Evolutionary conservation across 805 yeast genomes (phyloP).

Genomic region (Yamadazyma olivae): DNA sequence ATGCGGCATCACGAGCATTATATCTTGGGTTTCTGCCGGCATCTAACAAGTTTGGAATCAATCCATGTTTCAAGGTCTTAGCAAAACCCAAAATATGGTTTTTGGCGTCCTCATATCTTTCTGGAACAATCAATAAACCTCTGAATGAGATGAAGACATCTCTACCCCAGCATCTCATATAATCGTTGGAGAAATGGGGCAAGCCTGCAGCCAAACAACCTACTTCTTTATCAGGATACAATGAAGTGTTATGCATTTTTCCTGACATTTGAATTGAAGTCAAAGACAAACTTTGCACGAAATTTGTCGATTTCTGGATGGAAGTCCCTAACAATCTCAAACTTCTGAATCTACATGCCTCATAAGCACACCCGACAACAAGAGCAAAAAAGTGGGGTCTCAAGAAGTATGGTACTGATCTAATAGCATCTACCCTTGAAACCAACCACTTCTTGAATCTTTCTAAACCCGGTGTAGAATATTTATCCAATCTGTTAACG

Average conservation of each 20-base stretch:
- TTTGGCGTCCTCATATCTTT: conserved; percentile 75
- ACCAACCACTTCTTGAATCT: conserved; percentile 70
- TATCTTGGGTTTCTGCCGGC: conserved; percentile 93
- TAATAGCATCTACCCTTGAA: conserved; percentile 59
- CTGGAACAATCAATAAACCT: conserved; percentile 77
- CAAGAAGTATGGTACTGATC: conserved; percentile 70
- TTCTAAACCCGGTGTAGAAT: conserved; percentile 46
- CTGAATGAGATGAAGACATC: conserved; percentile 88
- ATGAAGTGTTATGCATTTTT: conserved; percentile 65
- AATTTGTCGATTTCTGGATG: conserved; percentile 61
- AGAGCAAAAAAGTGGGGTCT: conserved; percentile 86
- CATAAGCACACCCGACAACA: conserved; percentile 78
- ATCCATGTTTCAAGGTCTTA: conserved; percentile 87
- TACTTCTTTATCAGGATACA: conserved; percentile 57
- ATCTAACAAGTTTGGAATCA: conserved; percentile 89
- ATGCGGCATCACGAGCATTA: conserved; percentile 95
- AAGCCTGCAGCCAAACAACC: conserved; percentile 93
- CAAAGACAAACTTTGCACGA: conserved; percentile 76
- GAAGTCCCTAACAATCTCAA: conserved; percentile 51
- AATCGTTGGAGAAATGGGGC: conserved; percentile 87
- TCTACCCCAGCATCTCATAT: conserved; percentile 98
- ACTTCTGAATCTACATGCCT: conserved; percentile 71
- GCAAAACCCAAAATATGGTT: conserved; percentile 84
- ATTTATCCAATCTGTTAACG: conserved; percentile 58
- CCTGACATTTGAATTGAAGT: conserved; percentile 89